Evolutionary conservation across 1,139 yeast genomes (phyloP).

Genomic region (Suhomyces taliae): DNA sequence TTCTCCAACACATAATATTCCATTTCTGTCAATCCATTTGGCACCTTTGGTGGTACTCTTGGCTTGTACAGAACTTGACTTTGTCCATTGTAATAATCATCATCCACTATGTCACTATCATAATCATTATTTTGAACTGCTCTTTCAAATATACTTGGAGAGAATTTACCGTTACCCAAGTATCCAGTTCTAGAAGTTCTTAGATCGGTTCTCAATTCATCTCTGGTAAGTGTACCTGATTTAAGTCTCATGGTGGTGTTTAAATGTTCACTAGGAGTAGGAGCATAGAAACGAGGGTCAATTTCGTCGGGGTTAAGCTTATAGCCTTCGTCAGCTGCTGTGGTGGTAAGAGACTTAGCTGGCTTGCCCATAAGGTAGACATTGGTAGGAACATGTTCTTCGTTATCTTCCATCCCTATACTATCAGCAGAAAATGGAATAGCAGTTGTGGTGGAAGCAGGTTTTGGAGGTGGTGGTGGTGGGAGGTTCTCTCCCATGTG

Average conservation of each 20-base stretch:
- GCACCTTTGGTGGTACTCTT: conserved; percentile 55
- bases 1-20: conserved; percentile 49
- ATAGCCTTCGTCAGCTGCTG: conserved; percentile 8
- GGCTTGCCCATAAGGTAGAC: conserved; percentile 39
- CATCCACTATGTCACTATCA: conserved; percentile 17
- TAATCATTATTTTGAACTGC: conserved; percentile 14
- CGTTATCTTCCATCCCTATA: conserved; percentile 36
- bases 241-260: conserved; percentile 23
- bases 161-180: conserved; percentile 33
- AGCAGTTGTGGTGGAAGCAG: conserved; percentile 1
- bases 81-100: conserved; percentile 30
- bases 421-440: conserved; percentile 49
- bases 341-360: conserved; percentile 29
- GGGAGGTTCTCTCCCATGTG: conserved; percentile 4
- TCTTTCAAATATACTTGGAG: conserved; percentile 41
- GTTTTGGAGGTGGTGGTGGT: conserved; percentile 4
- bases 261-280: conserved; percentile 46
- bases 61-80: conserved; percentile 37
- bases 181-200: conserved; percentile 22
- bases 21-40: conserved; percentile 46
- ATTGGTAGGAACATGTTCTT: conserved; percentile 31
- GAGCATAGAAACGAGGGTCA: conserved; percentile 48
- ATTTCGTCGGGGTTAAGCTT: conserved; percentile 35
- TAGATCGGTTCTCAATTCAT: conserved; percentile 22
- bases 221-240: conserved; percentile 20